A percentile compares a stretch with the other conserved stretches of the same genome.
phyloP scores from a whole-genome alignment of 345 rosid species.

The Acer campestre region DNA sequence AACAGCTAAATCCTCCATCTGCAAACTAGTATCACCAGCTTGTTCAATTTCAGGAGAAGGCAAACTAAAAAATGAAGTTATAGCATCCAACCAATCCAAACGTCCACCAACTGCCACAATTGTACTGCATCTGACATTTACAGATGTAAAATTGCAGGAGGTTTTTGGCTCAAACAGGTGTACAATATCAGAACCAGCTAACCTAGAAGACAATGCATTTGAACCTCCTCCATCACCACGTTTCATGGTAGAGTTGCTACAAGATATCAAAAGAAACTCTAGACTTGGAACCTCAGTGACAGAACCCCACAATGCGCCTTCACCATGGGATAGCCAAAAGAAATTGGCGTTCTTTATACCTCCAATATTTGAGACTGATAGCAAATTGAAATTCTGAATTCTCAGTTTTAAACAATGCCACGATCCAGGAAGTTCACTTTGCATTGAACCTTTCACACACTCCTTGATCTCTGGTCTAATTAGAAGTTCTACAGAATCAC shows the following conservation, averaged over 20 bases:
- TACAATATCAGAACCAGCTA: constrained; percentile 84
- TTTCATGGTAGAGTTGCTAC: constrained; percentile 78
- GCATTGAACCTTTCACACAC: constrained; percentile 54
- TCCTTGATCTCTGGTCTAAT: constrained; percentile 61
- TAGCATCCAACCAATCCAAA: constrained; percentile 83
- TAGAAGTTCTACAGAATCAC: constrained; percentile 68
- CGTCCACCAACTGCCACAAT: constrained; percentile 91
- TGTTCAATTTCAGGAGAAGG: constrained; percentile 43
- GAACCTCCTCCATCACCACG: constrained; percentile 98
- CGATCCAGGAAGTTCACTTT: constrained; percentile 86
- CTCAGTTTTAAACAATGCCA: constrained; percentile 71
- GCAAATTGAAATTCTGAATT: constrained; percentile 57
- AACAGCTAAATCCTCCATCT: constrained; percentile 36
- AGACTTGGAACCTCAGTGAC: constrained; percentile 55
- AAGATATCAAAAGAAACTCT: constrained; percentile 74
- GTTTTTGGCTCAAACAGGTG: constrained; percentile 60
- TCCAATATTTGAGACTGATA: constrained; percentile 76
- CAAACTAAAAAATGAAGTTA: constrained; percentile 64
- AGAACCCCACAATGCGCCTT: constrained; percentile 79
- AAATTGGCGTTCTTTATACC: constrained; percentile 61
- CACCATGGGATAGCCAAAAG: constrained; percentile 80
- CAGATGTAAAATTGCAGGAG: constrained; percentile 48
- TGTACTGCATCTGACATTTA: constrained; percentile 75
- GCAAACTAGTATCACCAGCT: constrained; percentile 32
- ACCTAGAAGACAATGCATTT: constrained; percentile 77